phyloP scores from a whole-genome alignment of 208 protist species.

The Acanthamoeba sp. region DNA sequence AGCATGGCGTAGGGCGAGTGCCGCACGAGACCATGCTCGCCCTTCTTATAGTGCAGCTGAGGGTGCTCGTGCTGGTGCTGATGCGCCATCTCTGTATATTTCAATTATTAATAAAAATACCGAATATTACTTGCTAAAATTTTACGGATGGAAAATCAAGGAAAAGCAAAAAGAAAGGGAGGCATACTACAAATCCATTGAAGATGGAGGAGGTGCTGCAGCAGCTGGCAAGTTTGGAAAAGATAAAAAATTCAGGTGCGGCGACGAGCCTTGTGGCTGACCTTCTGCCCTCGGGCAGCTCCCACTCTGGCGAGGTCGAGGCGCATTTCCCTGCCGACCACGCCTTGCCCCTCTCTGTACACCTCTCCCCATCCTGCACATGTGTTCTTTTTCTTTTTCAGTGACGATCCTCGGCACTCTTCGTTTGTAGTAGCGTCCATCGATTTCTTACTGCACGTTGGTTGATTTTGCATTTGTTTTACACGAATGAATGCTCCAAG shows the following conservation, averaged over 20 bases:
- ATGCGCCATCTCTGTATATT: not conserved
- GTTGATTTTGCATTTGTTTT: not conserved
- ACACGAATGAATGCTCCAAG: too few relatives aligned
- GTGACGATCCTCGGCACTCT: not conserved
- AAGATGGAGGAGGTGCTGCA: constrained; percentile 24
- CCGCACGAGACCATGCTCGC: not conserved
- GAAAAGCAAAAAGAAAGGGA: not conserved
- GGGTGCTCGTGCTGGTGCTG: not conserved
- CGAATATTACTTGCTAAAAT: not conserved
- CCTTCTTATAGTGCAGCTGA: not conserved
- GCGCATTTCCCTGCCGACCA: not conserved
- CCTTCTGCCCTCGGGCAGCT: not conserved
- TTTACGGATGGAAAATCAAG: too few relatives aligned
- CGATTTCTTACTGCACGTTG: too few relatives aligned
- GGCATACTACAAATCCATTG: not conserved
- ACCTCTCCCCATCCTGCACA: not conserved
- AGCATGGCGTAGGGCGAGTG: constrained; percentile 71
- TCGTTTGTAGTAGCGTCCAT: too few relatives aligned
- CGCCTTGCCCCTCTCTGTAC: not conserved
- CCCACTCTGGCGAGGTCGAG: not conserved
- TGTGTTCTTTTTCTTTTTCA: too few relatives aligned
- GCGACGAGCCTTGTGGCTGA: not conserved
- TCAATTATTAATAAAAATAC: not conserved
- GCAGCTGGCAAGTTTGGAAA: not conserved
- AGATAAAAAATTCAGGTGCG: not conserved